These are phyloP conservation scores for Gyromitra esculenta DNA, from an alignment of 2,329 filamentous ascomycete genomes.

Conservation along the genomic window DNA sequence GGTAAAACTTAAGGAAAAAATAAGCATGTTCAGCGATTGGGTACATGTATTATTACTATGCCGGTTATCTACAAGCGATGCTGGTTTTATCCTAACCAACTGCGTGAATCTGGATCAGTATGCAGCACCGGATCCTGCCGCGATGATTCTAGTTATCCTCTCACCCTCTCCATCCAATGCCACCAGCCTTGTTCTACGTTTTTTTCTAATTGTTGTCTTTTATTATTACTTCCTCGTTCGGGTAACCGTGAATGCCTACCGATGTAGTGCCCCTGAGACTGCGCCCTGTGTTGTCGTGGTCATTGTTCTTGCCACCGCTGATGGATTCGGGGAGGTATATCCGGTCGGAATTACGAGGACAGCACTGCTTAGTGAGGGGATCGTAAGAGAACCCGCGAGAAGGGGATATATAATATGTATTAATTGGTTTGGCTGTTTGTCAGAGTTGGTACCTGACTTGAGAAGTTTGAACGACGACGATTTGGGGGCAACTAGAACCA, in stretches of 20 bases:
- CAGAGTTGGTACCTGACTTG: background rate
- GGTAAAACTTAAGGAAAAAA: slow-evolving; percentile 8
- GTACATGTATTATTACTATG: background rate
- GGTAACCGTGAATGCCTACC: background rate
- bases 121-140: background rate
- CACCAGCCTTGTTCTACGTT: background rate
- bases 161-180: slow-evolving; percentile 4
- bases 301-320: background rate
- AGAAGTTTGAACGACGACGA: background rate
- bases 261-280: slow-evolving; percentile 2
- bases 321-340: slow-evolving; percentile 21
- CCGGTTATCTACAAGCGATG: background rate
- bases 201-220: slow-evolving; percentile 4
- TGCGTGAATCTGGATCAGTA: slow-evolving; percentile 17
- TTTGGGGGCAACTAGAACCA: background rate
- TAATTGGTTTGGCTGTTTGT: background rate
- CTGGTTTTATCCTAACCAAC: background rate
- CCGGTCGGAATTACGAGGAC: slow-evolving; percentile 6
- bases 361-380: background rate
- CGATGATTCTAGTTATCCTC: background rate
- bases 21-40: slow-evolving; percentile 3
- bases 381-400: background rate
- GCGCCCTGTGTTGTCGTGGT: background rate
- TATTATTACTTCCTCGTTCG: background rate
- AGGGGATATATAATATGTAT: background rate